Evolutionary conservation across 208 protist species (phyloP), one percentile per base, ranked within the genome.

Genomic region (Leishmania amazonensis): DNA sequence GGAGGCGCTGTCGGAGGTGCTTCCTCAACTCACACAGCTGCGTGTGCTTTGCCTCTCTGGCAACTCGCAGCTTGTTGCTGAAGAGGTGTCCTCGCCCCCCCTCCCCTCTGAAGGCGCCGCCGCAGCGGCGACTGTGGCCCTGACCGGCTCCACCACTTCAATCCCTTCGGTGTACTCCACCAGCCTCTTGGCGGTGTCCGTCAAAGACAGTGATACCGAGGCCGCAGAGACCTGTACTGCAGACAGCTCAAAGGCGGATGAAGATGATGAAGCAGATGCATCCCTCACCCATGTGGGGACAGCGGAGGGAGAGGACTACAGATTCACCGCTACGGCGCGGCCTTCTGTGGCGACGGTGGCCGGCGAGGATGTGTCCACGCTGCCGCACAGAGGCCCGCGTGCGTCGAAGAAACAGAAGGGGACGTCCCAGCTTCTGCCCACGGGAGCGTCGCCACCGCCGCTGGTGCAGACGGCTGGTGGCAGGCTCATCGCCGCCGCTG

Each of bases 11-110:
- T 78, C 81, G 15, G 88, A 90, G 42, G 85, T 92, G 40, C 84
- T 98, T 71, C 87, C 88, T 35, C 71, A 76, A 24, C 85, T 92
- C 42, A 60, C 31, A 28, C 74, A 87, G 35, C 82, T 98, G 65
- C 87, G 81, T 11, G 73, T 85, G 45, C 85, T 98, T 31, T 81
- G 91, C 53, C 85, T 98, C 57, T 64, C 94, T 1, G 92, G 95
- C 9, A 98, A 98, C 79, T 60, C 70, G 38, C 79, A 75, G 45
- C 67, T 96, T 3, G 90, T 86, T 24, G 83, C 84, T 64, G 68
- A 24, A 58, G 80, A 38, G 28, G 53, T 83, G 31, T 21, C 42
- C 57, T 71, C 70, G 4, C 54, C 28, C 53, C n/a, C 68, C 40
- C 1, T 45, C 21, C 58, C 53, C 31, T 47, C 15, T 64, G 81